A percentile compares a stretch with the other conserved stretches of the same genome.
These are phyloP conservation scores for Lumnitzera littorea DNA, from an alignment of 345 rosid genomes.

Conservation along the genomic window DNA sequence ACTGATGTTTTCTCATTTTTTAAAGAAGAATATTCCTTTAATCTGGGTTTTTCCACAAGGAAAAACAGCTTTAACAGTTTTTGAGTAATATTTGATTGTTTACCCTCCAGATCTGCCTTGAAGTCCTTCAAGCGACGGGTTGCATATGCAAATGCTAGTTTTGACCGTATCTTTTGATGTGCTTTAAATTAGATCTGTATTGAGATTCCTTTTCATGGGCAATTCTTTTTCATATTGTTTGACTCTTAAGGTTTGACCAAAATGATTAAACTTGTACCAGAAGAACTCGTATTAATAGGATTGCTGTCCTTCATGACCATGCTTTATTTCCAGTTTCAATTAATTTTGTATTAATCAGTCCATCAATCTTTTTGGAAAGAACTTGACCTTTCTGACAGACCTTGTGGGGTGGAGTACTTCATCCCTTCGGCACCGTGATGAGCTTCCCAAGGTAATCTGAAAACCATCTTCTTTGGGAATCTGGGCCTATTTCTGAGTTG, in stretches of 20 bases:
- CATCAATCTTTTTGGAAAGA: conserved; percentile 9
- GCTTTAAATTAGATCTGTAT: neutral
- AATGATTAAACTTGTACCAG: neutral
- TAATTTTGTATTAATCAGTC: neutral
- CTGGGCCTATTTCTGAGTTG: conserved; percentile 2
- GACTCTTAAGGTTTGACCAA: neutral
- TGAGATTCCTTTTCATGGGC: neutral
- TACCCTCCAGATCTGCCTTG: conserved; percentile 62
- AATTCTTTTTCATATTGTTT: neutral
- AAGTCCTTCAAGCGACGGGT: conserved; percentile 65
- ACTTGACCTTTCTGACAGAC: conserved; percentile 54
- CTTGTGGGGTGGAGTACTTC: conserved; percentile 95
- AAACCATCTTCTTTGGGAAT: neutral
- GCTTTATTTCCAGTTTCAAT: neutral
- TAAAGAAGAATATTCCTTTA: neutral
- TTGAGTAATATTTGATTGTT: neutral
- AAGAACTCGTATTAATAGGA: no score
- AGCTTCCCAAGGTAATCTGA: conserved; percentile 67
- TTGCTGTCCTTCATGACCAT: neutral
- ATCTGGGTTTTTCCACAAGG: neutral
- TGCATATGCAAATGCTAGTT: conserved; percentile 70
- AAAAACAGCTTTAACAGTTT: conserved; percentile 6
- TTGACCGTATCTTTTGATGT: conserved; percentile 68
- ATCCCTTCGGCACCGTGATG: conserved; percentile 46
- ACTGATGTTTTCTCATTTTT: neutral